Conservation (phyloP, 352 stramenopile genomes). For the Peronospora belbahrii region DNA sequence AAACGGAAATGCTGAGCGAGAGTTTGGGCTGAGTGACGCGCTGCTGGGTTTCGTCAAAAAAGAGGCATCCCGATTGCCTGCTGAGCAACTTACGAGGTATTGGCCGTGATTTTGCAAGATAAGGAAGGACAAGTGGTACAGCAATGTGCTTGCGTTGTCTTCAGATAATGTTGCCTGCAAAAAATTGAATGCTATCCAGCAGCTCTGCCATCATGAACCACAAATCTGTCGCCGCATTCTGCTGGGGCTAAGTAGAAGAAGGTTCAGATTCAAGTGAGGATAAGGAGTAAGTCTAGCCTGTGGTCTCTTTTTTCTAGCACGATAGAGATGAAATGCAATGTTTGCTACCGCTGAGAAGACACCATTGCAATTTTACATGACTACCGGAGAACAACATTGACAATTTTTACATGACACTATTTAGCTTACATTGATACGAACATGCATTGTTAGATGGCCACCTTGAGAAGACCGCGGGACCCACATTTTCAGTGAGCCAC, state of each 20-base stretch:
- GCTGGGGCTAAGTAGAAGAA: constrained; percentile 58
- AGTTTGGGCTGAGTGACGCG: constrained; percentile 59
- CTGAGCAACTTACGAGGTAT: constrained; percentile 54
- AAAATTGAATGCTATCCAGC: constrained; percentile 13
- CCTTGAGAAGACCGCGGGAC: constrained; percentile 24
- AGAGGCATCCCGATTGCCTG: constrained; percentile 34
- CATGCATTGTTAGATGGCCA: constrained; percentile 33
- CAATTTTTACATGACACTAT: not conserved
- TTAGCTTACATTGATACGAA: constrained; percentile 41
- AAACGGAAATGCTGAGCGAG: constrained; percentile 33
- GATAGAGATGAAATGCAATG: not conserved
- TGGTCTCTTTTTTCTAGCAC: not conserved
- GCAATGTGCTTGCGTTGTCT: constrained; percentile 30
- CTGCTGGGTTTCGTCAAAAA: constrained; percentile 64
- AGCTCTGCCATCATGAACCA: constrained; percentile 40
- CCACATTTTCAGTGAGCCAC: constrained; percentile 34
- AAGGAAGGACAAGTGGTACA: constrained; percentile 65
- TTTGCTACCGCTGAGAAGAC: too few relatives aligned
- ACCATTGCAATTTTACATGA: too few relatives aligned
- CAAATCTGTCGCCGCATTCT: constrained; percentile 55
- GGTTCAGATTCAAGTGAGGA: constrained; percentile 36
- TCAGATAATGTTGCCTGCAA: constrained; percentile 4
- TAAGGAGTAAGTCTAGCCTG: constrained; percentile 16
- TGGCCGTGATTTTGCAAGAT: constrained; percentile 47
- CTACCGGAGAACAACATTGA: not conserved